Conservation (phyloP, 208 protist species). For the Phytomonas sp. region DNA sequence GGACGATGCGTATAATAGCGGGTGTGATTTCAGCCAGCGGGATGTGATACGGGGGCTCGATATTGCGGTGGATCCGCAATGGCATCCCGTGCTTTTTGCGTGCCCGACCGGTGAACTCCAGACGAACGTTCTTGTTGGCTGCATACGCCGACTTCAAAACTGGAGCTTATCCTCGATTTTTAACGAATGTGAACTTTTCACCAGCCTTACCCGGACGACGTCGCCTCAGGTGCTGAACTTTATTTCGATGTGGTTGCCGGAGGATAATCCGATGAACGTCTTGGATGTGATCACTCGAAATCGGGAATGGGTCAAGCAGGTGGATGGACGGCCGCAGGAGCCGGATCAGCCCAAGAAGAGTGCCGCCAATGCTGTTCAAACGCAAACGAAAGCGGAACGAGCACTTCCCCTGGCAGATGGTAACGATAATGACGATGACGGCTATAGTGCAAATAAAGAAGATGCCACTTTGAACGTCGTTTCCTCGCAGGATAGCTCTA, state of each 20-base stretch:
- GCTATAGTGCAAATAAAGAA: neutral
- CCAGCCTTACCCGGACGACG: conserved; percentile 27
- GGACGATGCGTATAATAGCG: conserved; percentile 32
- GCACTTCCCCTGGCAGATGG: neutral
- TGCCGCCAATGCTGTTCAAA: neutral
- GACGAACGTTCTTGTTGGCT: conserved; percentile 80
- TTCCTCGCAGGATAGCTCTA: neutral
- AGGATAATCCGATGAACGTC: conserved; percentile 42
- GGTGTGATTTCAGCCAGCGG: conserved; percentile 63
- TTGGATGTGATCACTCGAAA: conserved; percentile 18
- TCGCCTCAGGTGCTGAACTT: conserved; percentile 53
- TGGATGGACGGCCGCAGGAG: neutral
- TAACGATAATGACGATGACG: neutral
- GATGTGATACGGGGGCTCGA: conserved; percentile 68
- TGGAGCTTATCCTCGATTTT: conserved; percentile 74
- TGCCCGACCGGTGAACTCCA: conserved; percentile 83
- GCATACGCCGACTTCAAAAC: conserved; percentile 77
- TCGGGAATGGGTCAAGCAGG: neutral
- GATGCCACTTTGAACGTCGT: neutral
- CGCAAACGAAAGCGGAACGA: neutral
- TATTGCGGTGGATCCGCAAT: conserved; percentile 66
- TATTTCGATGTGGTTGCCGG: conserved; percentile 56
- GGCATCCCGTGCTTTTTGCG: conserved; percentile 84
- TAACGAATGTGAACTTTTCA: conserved; percentile 78
- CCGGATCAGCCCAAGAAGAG: neutral